Base-by-base conservation (phyloP, 1,139 yeast genomes). In the Candida albicans region DNA sequence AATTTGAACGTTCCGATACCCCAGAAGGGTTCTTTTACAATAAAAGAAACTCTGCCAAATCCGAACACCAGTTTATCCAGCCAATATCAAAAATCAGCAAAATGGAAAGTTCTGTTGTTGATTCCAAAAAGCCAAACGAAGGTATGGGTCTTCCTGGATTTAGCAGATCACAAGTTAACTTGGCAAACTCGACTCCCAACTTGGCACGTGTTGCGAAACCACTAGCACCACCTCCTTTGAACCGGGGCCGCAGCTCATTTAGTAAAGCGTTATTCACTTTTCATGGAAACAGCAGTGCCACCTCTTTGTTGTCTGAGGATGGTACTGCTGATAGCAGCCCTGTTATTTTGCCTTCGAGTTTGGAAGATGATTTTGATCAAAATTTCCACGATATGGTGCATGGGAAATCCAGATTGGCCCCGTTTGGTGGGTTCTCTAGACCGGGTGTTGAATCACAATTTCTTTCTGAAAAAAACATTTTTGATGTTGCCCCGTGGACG, bases 351-450 rank as follows among this genome's bases (percentile, higher is more conserved):
- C 46, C 49, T 4, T 40, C 52, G 6, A 38, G 49, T 18, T 41
- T 44, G 36, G 64, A 58, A 33, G 52, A 53, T 41, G 61, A 52
- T 36, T 54, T 56, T 55, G 61, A 53, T 39, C 52, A 56, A 33
- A 59, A 58, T 42, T 62, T 61, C 50, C 56, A 61, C 46, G 65
- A 67, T 37, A 55, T 69, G 53, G 56, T 60, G 8, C 64, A 67
- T 39, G 71, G 66, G 57, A 67, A 44, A 41, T 41, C 53, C 13
- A 64, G 59, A 42, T 57, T 84, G 35, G 85, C 91, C 0, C 87
- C 88, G n/a, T 85, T 74, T 62, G 93, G 93, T 8, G 93, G 93
- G 2, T 83, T 79, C 54, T 83, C 91, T 1, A 76, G 72, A 44
- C 80, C 82, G 1, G 75, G 75, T 55, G 59, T 75, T 52, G 69